These are phyloP conservation scores for Stemphylium lycopersici DNA, from an alignment of 2,329 filamentous ascomycete species.

Conservation along the genomic window DNA sequence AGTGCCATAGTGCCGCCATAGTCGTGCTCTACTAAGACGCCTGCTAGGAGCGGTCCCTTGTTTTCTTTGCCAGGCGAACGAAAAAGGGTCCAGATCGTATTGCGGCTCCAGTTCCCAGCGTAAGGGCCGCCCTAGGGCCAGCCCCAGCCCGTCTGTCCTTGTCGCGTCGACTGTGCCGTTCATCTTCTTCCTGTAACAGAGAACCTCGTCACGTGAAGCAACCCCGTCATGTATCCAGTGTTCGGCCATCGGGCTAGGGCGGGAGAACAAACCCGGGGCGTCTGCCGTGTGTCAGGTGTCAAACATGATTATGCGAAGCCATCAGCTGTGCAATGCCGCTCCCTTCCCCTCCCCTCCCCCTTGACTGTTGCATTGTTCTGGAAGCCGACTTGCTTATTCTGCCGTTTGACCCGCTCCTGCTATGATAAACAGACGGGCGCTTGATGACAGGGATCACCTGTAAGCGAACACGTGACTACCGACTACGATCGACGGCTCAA, in stretches of 20 bases:
- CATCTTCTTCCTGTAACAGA: too few relatives aligned
- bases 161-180: too few relatives aligned
- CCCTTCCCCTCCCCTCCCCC: background rate
- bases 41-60: constrained; percentile 8
- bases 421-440: background rate
- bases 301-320: constrained; percentile 13
- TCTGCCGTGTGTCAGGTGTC: constrained; percentile 9
- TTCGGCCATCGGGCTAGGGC: constrained; percentile 1
- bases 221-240: background rate
- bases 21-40: background rate
- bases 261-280: constrained; percentile 5
- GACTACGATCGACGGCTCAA: constrained; percentile 23
- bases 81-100: constrained; percentile 23
- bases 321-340: background rate
- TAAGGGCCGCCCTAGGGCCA: constrained; percentile 20
- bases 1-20: background rate
- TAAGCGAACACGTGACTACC: constrained; percentile 23
- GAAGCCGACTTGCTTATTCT: constrained; percentile 15
- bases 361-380: constrained; percentile 5
- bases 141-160: background rate
- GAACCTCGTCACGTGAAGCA: constrained; percentile 12
- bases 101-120: constrained; percentile 20
- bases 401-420: constrained; percentile 9
- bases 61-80: background rate
- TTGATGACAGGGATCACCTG: background rate